Percentiles rank a stretch among this genome's conserved stretches.
Evolutionary conservation across 2,329 filamentous ascomycete species (phyloP).

Genomic region (Aureobasidium pullulans): DNA sequence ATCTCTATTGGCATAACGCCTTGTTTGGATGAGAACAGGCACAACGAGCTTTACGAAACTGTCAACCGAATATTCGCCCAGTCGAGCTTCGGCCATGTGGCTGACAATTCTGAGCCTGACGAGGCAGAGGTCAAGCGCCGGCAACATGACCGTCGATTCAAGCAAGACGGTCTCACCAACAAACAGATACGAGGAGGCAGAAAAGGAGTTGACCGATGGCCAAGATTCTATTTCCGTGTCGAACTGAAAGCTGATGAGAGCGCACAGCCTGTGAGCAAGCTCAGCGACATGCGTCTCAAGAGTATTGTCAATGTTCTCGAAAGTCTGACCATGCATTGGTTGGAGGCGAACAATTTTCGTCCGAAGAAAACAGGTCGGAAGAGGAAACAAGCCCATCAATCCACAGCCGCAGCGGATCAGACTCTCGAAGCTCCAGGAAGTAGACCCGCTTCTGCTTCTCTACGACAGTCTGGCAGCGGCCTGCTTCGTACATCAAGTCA

Average conservation of each 20-base stretch:
- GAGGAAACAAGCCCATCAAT: not conserved
- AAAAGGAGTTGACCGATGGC: constrained; percentile 72
- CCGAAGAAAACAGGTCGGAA: constrained; percentile 35
- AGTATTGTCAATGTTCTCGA: constrained; percentile 57
- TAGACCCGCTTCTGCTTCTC: not conserved
- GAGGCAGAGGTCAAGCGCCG: constrained; percentile 31
- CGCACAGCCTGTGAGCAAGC: not conserved
- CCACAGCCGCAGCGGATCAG: not conserved
- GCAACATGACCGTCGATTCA: constrained; percentile 35
- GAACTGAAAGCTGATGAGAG: constrained; percentile 26
- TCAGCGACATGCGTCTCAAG: constrained; percentile 33
- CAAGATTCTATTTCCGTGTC: constrained; percentile 80
- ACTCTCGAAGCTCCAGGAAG: not conserved
- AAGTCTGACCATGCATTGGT: constrained; percentile 64
- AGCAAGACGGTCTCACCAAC: constrained; percentile 41
- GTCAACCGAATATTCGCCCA: constrained; percentile 69
- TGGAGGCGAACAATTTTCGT: constrained; percentile 63
- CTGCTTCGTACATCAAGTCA: not conserved
- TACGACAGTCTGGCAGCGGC: not conserved
- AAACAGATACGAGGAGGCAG: constrained; percentile 46
- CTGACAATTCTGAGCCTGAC: constrained; percentile 35
- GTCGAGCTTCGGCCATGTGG: constrained; percentile 66
- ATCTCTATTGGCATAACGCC: constrained; percentile 70
- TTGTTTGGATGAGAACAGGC: constrained; percentile 46
- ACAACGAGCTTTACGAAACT: constrained; percentile 65